phyloP scores from a whole-genome alignment of 2,329 filamentous ascomycete genomes.

The Aurifilum marmelostoma region DNA sequence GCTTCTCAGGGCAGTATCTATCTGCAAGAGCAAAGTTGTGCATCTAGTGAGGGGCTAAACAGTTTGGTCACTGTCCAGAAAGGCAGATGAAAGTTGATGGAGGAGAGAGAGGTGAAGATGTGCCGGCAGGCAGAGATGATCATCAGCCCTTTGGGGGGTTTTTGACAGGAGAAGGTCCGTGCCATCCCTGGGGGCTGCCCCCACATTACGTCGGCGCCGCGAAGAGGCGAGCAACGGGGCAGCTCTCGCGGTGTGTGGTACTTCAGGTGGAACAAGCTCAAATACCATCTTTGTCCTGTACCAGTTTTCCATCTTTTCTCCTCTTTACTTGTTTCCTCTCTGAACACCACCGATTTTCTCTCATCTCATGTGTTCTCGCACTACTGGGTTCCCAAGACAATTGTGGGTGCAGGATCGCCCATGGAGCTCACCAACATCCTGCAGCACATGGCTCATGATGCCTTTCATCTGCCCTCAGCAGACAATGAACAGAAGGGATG shows the following conservation, averaged over 20 bases:
- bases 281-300: slow-evolving; percentile 15
- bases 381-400: not conserved
- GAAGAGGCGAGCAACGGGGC: slow-evolving; percentile 7
- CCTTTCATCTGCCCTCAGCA: not conserved
- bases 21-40: not conserved
- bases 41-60: not conserved
- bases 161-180: not conserved
- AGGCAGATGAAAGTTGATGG: not conserved
- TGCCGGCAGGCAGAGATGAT: slow-evolving; percentile 2
- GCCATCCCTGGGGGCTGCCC: not conserved
- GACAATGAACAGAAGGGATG: not conserved
- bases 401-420: not conserved
- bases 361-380: not conserved
- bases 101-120: not conserved
- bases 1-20: not conserved
- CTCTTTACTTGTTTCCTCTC: not conserved
- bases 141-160: not conserved
- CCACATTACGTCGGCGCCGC: slow-evolving; percentile 10
- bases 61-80: not conserved
- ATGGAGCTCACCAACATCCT: not conserved
- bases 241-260: slow-evolving; percentile 9
- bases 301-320: slow-evolving; percentile 7
- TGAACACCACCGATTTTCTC: not conserved
- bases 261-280: slow-evolving; percentile 5
- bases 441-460: not conserved